Base-by-base conservation (phyloP, 331 rosid species). In the Acacia concinna region DNA sequence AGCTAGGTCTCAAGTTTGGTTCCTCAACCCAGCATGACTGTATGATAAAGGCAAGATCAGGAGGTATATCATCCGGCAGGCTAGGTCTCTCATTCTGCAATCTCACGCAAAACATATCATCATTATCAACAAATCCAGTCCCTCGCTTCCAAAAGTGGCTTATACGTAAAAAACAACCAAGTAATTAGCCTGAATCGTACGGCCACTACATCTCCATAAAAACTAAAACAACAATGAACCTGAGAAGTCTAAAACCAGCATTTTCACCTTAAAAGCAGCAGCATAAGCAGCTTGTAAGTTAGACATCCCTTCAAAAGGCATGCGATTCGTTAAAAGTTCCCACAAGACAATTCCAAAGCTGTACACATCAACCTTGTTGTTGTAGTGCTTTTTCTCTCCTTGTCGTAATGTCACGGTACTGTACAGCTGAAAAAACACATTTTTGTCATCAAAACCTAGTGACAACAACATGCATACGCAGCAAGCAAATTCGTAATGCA, bases 291-390 rank as follows among this genome's bases (percentile, higher is more conserved):
- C 99, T 86, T 95, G 99, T 86, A 95, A 86, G 88, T 95, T 95
- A 46, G 99, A 95, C 99, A 95, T 95, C 85, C 99, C 99, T 83
- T 95, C 99, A 69, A 95, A 95, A 15, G 99, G 99, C 99, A 95
- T 91, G 65, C 99, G 98, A 75, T 95, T 95, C 63, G 99, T 95
- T 86, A 95, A 79, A 57, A 95, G 84, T 84, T 95, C 99, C 99
- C 99, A 95, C 66, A 95, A 82, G 81, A 95, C 99, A 72, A 95
- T 90, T 63, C 99, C 99, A 82, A 95, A 95, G 89, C 99, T 95
- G 83, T 95, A 95, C 74, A 95, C 99, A 54, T 95, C 99, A 66
- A 95, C 99, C 84, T 87, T 95, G 86, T 95, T 95, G 84, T 95
- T 95, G 87, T 95, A 95, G 84, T 95, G 99, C 84, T 95, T 95